Evolutionary conservation across 345 rosid species (phyloP), one percentile per base, ranked within the genome.

Genomic region (Pseudoturritis turrita): DNA sequence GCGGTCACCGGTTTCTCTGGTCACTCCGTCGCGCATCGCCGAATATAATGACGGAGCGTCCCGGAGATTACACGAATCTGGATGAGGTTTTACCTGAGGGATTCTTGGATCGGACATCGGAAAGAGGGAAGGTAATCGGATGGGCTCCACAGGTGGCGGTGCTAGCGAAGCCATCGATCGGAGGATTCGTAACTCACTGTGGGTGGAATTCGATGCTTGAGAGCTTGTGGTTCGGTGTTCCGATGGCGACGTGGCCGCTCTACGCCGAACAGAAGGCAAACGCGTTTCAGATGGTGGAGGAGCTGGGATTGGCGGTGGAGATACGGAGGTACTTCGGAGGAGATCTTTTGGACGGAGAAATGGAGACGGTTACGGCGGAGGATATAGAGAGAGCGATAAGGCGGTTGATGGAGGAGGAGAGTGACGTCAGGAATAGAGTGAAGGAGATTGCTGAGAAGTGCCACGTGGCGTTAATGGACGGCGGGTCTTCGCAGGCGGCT

Each of bases 171-270:
- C 66, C 73, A 3, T 80, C 90, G 0, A 55, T 83, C 0, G 90
- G 85, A 3, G 82, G 87, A 0, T 86, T 88, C 7, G 86, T 86
- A 1, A 70, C 92, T 5, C 89, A 88, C 57, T 85, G 90, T 7
- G 96, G 91, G 0, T 88, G 96, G 92, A 89, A 89, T 71, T 89
- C 96, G 1, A 65, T 61, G 1, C 61, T 87, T 2, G 92, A 89
- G 78, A 78, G 87, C 59, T 11, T 85, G 36, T 84, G 88, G 88
- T 81, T 77, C 10, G 86, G 84, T 6, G 87, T 87, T 14, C 88
- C 86, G 5, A 64, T 81, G 13, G 85, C 83, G 12, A 71, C 88
- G 0, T 83, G 87, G 87, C 92, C 92, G 10, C 73, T 75, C 4
- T 71, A 65, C 56, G 77, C 75, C 0, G 88, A 89, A 72, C 96